Evolutionary conservation across 805 yeast species (phyloP).

Genomic region (Candida manassasensis): DNA sequence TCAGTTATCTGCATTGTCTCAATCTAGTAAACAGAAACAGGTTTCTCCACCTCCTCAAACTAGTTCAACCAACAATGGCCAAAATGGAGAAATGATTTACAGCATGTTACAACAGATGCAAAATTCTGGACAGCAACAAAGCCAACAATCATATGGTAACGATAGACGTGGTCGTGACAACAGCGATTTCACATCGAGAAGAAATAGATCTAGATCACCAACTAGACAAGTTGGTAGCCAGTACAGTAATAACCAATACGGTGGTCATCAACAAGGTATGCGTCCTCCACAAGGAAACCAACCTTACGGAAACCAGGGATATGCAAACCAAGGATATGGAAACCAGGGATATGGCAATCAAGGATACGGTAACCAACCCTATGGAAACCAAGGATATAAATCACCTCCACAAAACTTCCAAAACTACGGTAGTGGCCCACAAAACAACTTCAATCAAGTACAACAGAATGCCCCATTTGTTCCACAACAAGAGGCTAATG

Average conservation of each 20-base stretch:
- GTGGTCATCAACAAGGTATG: conserved; percentile 10
- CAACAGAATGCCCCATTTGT: conserved; percentile 11
- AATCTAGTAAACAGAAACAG: conserved; percentile 14
- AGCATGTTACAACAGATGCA: conserved; percentile 53
- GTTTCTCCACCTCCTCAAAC: conserved; percentile 14
- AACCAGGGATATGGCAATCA: neutral
- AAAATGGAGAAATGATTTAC: conserved; percentile 36
- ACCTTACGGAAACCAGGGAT: conserved; percentile 6
- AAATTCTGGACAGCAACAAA: conserved; percentile 15
- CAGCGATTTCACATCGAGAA: conserved; percentile 28
- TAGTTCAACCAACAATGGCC: conserved; percentile 15
- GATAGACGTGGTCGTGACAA: conserved; percentile 20
- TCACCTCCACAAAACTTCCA: conserved; percentile 4
- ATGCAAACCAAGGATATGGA: neutral
- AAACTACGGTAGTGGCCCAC: neutral
- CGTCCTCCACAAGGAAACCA: too few species aligned
- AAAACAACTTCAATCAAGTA: conserved; percentile 4
- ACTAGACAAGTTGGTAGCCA: conserved; percentile 17
- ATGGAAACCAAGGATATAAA: conserved; percentile 4
- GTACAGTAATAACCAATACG: conserved; percentile 10
- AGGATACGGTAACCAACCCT: conserved; percentile 5
- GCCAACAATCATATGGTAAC: conserved; percentile 13
- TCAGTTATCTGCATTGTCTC: conserved; percentile 36
- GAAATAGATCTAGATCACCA: conserved; percentile 56
- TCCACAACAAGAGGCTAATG: conserved; percentile 43